Base-by-base conservation (phyloP, 352 stramenopile genomes). In the Phytophthora kernoviae region DNA sequence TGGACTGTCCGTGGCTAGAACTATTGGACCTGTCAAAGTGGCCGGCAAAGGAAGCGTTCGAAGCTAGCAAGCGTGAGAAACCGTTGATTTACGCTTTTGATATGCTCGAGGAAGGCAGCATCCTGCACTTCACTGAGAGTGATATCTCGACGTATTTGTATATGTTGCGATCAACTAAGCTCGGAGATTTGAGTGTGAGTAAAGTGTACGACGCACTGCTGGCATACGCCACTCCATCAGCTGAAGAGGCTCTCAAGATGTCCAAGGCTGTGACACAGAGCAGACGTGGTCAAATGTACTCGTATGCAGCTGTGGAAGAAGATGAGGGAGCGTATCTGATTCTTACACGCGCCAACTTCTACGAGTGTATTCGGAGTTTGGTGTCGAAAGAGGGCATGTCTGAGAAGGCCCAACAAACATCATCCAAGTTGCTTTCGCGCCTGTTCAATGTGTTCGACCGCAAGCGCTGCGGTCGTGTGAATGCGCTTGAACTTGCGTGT, bases 11-110 rank as follows among this genome's bases (percentile, higher is more conserved):
- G 11, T 99, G 96, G 96, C 66, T 99, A 7, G 96, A 99, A 63
- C 68, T 99, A 9, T 61, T 99, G 10, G 94, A 98, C 68, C 59
- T 99, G 52, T 88, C 84, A 0, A 99, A 99, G 67, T 99, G 96
- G 94, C 87, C 87, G 10, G 85, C 87, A 4, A 94, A 94, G 24
- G 82, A 93, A 62, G 87, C 87, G 0, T 94, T 96, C 21, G 86
- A 93, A 27, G 87, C 85, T n/a, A 93, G 79, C 56, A 93, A 93
- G 50, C 79, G 80, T 4, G 85, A 96, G 58, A 93, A 92, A 45
- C 85, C 84, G 8, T 54, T 93, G 15, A 88, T 91, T 17, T 94
- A 92, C 54, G 87, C 84, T 3, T 96, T 96, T 37, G 87, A 94
- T 42, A 91, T 91, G 68, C 68, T 85, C 7, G 85, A 96, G 53